Conservation (phyloP, 106 monocot genomes). For the Acorus calamus region DNA sequence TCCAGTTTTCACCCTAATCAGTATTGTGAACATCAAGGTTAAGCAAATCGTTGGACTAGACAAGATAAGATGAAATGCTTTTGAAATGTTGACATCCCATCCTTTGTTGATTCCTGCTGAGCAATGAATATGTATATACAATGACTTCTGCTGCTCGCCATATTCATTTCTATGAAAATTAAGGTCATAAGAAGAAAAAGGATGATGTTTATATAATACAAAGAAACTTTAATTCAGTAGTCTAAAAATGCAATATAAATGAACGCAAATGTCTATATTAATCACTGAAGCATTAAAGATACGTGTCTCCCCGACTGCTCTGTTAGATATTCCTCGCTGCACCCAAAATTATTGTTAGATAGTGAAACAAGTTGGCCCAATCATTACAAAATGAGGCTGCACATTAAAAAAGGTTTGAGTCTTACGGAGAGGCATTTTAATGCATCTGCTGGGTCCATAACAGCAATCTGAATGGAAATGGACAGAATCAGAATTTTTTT, state of each 20-base stretch:
- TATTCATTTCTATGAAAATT: conserved; percentile 61
- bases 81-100: conserved; percentile 28
- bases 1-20: conserved; percentile 45
- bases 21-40: too few relatives aligned
- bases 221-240: too few relatives aligned
- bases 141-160: conserved; percentile 82
- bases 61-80: too few relatives aligned
- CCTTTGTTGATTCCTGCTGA: conserved; percentile 37
- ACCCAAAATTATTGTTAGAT: background rate
- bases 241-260: too few relatives aligned
- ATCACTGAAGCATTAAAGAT: conserved; percentile 14
- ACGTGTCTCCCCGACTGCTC: conserved; percentile 87
- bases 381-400: background rate
- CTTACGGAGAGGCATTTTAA: conserved; percentile 56
- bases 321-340: conserved; percentile 78
- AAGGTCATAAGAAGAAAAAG: conserved; percentile 1
- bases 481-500: too few relatives aligned
- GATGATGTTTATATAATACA: too few relatives aligned
- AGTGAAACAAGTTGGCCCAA: conserved; percentile 4
- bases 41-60: too few relatives aligned
- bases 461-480: conserved; percentile 28
- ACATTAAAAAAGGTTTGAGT: background rate
- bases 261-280: too few relatives aligned
- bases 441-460: conserved; percentile 46
- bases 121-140: conserved; percentile 66